A percentile compares a stretch with the other conserved stretches of the same genome.
Evolutionary conservation across 768 basidiomycete species (phyloP).

Genomic region (Mycena vitilis): DNA sequence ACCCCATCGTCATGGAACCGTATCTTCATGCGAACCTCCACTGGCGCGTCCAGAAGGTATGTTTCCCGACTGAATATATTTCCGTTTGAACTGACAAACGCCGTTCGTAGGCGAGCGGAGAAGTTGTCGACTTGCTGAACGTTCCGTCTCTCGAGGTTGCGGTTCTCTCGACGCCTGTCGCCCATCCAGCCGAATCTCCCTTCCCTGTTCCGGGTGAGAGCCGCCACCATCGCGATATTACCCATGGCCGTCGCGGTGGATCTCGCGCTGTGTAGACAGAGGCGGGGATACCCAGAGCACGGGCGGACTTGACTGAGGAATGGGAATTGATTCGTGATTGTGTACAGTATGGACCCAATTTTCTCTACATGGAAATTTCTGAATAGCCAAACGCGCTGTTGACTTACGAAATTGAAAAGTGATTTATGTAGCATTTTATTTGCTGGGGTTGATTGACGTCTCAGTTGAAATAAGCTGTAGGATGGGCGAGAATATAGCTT

Average conservation of each 20-base stretch:
- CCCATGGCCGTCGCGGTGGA: slow-evolving; percentile 40
- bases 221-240: slow-evolving; percentile 29
- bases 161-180: slow-evolving; percentile 43
- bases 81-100: neutral
- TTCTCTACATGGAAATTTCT: no score
- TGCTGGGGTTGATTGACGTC: no score
- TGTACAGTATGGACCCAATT: no score
- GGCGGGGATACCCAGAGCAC: no score
- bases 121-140: slow-evolving; percentile 16
- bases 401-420: no score
- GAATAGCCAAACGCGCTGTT: no score
- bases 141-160: slow-evolving; percentile 45
- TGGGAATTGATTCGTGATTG: no score
- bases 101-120: slow-evolving; percentile 18
- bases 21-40: slow-evolving; percentile 54
- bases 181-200: slow-evolving; percentile 42
- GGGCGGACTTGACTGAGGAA: no score
- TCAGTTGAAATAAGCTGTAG: no score
- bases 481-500: no score
- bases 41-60: slow-evolving; percentile 56
- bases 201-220: slow-evolving; percentile 39
- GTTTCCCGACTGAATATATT: slow-evolving; percentile 8
- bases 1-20: slow-evolving; percentile 52
- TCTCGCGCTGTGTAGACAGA: slow-evolving; percentile 35
- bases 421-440: no score